Base-by-base conservation (phyloP, 2,329 filamentous ascomycete genomes). In the Plectosphaerella sp. region DNA sequence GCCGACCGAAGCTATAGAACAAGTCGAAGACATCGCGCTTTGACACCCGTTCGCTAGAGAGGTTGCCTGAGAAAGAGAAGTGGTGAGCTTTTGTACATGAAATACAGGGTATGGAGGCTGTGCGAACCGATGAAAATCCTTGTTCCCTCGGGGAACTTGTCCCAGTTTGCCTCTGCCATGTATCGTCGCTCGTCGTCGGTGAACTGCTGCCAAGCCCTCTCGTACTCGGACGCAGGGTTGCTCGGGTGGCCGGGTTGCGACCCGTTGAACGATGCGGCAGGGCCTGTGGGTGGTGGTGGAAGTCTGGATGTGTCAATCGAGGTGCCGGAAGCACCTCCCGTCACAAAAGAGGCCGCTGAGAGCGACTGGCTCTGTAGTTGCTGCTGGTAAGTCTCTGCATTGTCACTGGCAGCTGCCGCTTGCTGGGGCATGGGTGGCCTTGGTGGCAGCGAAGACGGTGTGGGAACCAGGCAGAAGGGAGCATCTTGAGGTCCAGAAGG, bases 21-120 rank as follows among this genome's bases (percentile, higher is more conserved):
- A 93, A 79, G 64, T 96, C 88, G 70, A 96, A 97, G 9, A 97
- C 84, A 69, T 97, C 92, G 58, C 88, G 84, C 71, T 97, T 97
- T 7, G 90, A 94, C 14, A 96, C 92, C 64, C 92, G 87, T 67
- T 97, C 93, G 50, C 89, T 93, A 2, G 91, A 92, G 11, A 99
- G 78, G 65, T 97, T 99, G 51, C 92, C 91, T 90, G 64, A 51
- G 66, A 57, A 54, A 52, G n/a, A 50, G 43, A 47, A 43, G 36
- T 48, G 41, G 10, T 18, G 11, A 20, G n/a, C 41, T 43, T 43
- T 20, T 12, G 41, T 9, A 8, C n/a, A 8, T 12, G 41, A n/a
- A 10, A 22, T 12, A 5, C 9, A 6, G 18, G 18, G 53, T 56
- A 57, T 63, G 62, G 57, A 57, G 59, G 53, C 55, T 54, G 55